Base-by-base conservation (phyloP, 2,329 filamentous ascomycete species). In the Lasiodiplodia hormozganensis region DNA sequence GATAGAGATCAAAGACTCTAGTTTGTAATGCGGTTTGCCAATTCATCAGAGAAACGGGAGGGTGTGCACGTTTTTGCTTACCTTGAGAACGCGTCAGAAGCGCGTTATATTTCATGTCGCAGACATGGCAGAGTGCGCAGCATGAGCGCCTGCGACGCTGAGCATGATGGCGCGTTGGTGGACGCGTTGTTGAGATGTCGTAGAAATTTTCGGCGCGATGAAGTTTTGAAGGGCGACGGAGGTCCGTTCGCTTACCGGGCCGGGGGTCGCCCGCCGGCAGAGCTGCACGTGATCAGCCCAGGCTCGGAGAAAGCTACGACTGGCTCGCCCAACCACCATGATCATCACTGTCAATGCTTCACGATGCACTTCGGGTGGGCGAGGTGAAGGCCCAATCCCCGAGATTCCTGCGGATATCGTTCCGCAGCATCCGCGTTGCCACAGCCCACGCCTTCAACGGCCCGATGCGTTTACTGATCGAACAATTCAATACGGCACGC, bases 1-100 rank as follows among this genome's bases (percentile, higher is more conserved):
- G 70, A 54, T 68, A 70, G 72, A 75, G 79, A 78, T 81, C 79
- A 81, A 81, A 81, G 79, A 81, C 79, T 81, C 79, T 81, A 81
- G 78, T 81, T 81, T 81, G 65, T 60, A 60, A 72, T 74, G 75
- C 75, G 76, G 77, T 77, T 79, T 77, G 77, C 73, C 76, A 73
- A 78, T 74, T 81, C 79, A 81, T 81, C 79, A 78, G 76, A 70
- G 73, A 74, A 57, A 58, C 51, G 51, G 51, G 56, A n/a, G 18
- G 36, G 67, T 4, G 47, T 12, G 40, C 8, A 34, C 4, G 28
- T n/a, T 49, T 12, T 25, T 16, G 40, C 58, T 62, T 51, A 62
- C 58, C 58, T 25, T 40, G 34, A 10, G 31, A 11, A 62, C 16
- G 25, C 11, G 7, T 8, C 18, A 11, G 28, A 34, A 18, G 18